Conservation (phyloP, 306 rosid genomes). For the Medicago lupulina region DNA sequence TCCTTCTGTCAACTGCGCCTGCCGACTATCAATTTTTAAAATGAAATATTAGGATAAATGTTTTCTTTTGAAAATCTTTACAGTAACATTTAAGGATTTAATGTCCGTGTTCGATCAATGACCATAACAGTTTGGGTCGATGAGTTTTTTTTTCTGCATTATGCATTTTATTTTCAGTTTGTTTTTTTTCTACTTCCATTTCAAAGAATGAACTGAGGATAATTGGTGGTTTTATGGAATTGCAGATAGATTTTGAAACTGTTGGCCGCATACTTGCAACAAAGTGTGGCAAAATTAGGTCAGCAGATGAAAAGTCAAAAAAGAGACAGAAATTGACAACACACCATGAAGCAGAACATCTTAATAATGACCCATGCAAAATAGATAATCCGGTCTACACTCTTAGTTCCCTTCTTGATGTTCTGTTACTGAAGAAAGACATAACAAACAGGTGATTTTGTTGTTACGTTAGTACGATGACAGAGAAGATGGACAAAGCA, state of each 20-base stretch:
- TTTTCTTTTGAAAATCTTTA: background rate
- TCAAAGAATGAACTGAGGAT: conserved; percentile 27
- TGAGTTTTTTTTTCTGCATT: conserved; percentile 4
- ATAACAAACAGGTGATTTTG: conserved; percentile 63
- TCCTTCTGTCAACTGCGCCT: background rate
- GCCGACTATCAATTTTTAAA: background rate
- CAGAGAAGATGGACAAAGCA: background rate
- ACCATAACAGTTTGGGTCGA: conserved; percentile 1
- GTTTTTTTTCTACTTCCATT: conserved; percentile 6
- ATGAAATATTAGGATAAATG: background rate
- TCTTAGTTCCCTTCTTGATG: conserved; percentile 79
- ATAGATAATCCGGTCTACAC: conserved; percentile 53
- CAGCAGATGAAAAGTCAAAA: conserved; percentile 54
- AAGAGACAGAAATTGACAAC: conserved; percentile 66
- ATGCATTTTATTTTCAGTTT: conserved; percentile 6
- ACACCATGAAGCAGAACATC: conserved; percentile 45
- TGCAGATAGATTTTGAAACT: conserved; percentile 67
- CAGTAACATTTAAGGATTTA: background rate
- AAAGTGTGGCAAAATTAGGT: conserved; percentile 39
- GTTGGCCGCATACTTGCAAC: conserved; percentile 50
- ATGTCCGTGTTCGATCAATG: conserved; percentile 1
- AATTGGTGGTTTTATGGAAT: conserved; percentile 41
- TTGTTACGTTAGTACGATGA: conserved; percentile 20
- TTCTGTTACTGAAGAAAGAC: conserved; percentile 81
- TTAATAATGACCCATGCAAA: conserved; percentile 45